Evolutionary conservation across 768 basidiomycete genomes (phyloP), one percentile per base, ranked within the genome.

Genomic region (Tulasnella sp.): DNA sequence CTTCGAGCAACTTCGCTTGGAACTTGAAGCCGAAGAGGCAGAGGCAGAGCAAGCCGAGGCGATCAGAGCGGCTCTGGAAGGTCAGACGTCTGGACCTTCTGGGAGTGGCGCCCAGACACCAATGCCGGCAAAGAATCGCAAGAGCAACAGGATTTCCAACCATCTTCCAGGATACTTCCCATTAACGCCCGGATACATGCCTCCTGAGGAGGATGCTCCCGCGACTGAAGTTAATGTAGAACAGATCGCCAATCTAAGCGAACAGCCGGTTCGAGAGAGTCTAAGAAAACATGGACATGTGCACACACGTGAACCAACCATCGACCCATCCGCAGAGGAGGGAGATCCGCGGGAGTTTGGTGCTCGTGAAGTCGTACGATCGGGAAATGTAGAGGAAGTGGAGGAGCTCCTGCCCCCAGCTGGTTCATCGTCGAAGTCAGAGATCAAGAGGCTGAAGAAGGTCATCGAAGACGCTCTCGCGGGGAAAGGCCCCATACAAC

Each of bases 1-100:
- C 19, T 59, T 59, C n/a, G 58, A 59, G 24, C 21, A 26, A 30
- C 23, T 59, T 27, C 47, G 49, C 9, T 49, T 34, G 49, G 44
- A 59, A 29, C 23, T 59, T 3, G 58, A 56, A 19, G 55, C 34
- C 11, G 55, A 56, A 45, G 55, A 42, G 13, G 43, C 38, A 3
- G 41, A 34, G n/a, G 41, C 41, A 56, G 17, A n/a, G n/a, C n/a
- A n/a, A n/a, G n/a, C 23, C 21, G 34, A 23, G 19, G 55, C 38
- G 15, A 42, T 41, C 41, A 41, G 32, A 1, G 32, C 30, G n/a
- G 51, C 32, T 17, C 38, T 53, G 30, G 51, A 30, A 2, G 30
- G 32, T 4, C 51, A 24, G 19, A 19, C 45, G 45, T 5, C 9
- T n/a, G n/a, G n/a, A n/a, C n/a, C n/a, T n/a, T n/a, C n/a, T n/a